These are phyloP conservation scores for Aspergillus glaucus DNA, from an alignment of 2,329 filamentous ascomycete genomes.

Conservation along the genomic window DNA sequence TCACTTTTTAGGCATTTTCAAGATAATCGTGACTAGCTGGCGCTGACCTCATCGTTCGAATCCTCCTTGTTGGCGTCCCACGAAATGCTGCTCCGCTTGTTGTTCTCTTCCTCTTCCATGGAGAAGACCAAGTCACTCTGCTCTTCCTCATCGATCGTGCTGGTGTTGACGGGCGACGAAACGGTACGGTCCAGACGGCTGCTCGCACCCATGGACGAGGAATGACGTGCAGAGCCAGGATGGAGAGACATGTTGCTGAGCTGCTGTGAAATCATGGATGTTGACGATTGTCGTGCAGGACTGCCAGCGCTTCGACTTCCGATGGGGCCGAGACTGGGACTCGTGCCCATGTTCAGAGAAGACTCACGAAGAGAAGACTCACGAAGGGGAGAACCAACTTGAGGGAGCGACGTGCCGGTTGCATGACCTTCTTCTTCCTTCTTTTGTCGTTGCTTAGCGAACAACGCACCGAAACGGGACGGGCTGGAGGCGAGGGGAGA, in stretches of 20 bases:
- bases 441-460: conserved; percentile 47
- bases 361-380: conserved; percentile 59
- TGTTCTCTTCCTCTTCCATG: conserved; percentile 47
- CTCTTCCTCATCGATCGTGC: conserved; percentile 46
- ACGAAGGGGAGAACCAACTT: conserved; percentile 60
- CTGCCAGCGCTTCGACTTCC: conserved; percentile 47
- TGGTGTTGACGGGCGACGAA: conserved; percentile 40
- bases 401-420: conserved; percentile 49
- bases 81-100: conserved; percentile 33
- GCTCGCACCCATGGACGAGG: conserved; percentile 23
- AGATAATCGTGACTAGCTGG: conserved; percentile 9
- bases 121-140: conserved; percentile 44
- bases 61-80: conserved; percentile 31
- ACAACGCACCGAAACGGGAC: conserved; percentile 56
- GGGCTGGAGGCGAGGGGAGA: conserved; percentile 56
- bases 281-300: conserved; percentile 51
- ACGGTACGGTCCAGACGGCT: conserved; percentile 40
- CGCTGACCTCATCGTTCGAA: conserved; percentile 21
- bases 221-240: conserved; percentile 34
- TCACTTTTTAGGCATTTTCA: not conserved
- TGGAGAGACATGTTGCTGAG: conserved; percentile 41
- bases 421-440: conserved; percentile 45
- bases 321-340: conserved; percentile 47
- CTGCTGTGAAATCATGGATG: conserved; percentile 58
- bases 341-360: conserved; percentile 45